Percentiles rank a stretch among this genome's conserved stretches.
These are phyloP conservation scores for Pichia manshurica DNA, from an alignment of 805 yeast genomes.

Conservation along the genomic window DNA sequence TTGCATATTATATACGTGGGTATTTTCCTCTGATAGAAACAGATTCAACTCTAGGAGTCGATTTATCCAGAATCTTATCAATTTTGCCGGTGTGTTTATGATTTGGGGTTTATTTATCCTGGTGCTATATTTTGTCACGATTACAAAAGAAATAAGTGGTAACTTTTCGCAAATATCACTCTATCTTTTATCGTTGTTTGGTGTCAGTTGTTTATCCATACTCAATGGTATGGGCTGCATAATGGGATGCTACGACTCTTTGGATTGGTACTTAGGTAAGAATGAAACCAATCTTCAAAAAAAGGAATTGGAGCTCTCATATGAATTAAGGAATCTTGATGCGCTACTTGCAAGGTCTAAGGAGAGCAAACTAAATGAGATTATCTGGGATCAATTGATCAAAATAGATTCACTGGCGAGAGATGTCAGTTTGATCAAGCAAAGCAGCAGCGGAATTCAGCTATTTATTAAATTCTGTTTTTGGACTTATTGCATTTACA, in stretches of 20 bases:
- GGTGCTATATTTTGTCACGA: constrained; percentile 8
- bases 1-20: constrained; percentile 16
- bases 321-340: constrained; percentile 25
- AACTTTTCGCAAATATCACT: constrained; percentile 30
- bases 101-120: constrained; percentile 36
- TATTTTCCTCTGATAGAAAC: constrained; percentile 3
- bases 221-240: constrained; percentile 49
- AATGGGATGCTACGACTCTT: constrained; percentile 36
- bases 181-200: constrained; percentile 42
- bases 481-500: constrained; percentile 45
- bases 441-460: constrained; percentile 20
- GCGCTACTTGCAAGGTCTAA: constrained; percentile 17
- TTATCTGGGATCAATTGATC: neutral
- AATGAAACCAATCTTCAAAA: constrained; percentile 21
- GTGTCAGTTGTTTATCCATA: constrained; percentile 44
- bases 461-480: constrained; percentile 21
- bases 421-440: constrained; percentile 36
- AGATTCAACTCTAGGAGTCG: neutral
- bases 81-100: constrained; percentile 14
- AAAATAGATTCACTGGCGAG: constrained; percentile 13
- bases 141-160: constrained; percentile 3
- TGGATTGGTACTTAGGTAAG: constrained; percentile 8
- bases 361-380: neutral
- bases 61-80: neutral
- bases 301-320: constrained; percentile 19